phyloP scores from a whole-genome alignment of 495 filamentous ascomycete genomes.

The Aspergillus bridgeri region DNA sequence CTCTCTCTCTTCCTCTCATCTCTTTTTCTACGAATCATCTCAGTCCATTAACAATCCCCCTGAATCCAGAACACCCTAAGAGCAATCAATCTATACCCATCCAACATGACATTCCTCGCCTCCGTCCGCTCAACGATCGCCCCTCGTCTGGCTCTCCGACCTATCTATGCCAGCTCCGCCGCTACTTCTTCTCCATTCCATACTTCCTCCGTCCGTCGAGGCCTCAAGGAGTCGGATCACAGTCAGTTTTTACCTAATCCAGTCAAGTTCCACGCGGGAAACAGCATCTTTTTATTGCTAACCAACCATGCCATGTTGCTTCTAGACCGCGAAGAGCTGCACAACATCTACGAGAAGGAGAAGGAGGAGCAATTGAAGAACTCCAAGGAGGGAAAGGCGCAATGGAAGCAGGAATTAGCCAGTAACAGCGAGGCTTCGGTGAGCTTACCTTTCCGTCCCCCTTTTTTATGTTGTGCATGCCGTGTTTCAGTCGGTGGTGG shows the following conservation, averaged over 20 bases:
- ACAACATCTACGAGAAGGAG: constrained; percentile 57
- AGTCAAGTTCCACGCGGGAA: too few relatives aligned
- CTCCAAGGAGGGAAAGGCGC: constrained; percentile 68
- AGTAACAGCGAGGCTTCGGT: constrained; percentile 79
- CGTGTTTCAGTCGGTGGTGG: background rate
- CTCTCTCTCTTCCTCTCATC: background rate
- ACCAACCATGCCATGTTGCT: constrained; percentile 7
- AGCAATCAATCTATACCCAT: background rate
- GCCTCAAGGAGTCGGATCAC: constrained; percentile 33
- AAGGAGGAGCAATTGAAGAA: constrained; percentile 69
- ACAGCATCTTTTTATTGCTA: background rate
- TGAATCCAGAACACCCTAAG: background rate
- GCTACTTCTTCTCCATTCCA: constrained; percentile 25
- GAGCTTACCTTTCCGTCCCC: constrained; percentile 15
- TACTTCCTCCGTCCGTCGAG: constrained; percentile 22
- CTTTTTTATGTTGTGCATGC: background rate
- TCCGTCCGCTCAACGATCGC: constrained; percentile 22
- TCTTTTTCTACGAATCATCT: background rate
- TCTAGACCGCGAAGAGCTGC: constrained; percentile 39
- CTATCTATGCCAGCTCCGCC: constrained; percentile 9
- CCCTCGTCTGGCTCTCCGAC: constrained; percentile 18
- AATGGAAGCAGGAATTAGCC: constrained; percentile 79
- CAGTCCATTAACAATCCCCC: background rate
- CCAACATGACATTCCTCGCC: constrained; percentile 32
- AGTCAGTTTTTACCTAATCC: constrained; percentile 24